Evolutionary conservation across 805 yeast genomes (phyloP), one percentile per base, ranked within the genome.

Genomic region (Millerozyma miso): DNA sequence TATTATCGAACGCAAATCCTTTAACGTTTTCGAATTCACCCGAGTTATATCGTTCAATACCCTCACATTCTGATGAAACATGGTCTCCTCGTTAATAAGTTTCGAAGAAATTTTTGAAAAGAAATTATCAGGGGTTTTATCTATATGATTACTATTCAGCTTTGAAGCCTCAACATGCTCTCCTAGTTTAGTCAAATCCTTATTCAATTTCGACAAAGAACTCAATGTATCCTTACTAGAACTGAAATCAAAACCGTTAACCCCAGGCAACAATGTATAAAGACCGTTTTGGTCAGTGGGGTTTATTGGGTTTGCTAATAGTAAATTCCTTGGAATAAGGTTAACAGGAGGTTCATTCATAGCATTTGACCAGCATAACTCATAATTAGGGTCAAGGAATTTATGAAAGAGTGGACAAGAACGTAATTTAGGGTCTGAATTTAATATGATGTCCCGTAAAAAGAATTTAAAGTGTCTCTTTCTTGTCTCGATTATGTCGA

Each of bases 221-320:
- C 60, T 56, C 29, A 67, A 50, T 44, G 60, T 64, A 41, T 64
- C 71, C 4, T 54, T 49, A 32, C 51, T 48, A 18, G 64, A 54
- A 43, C 50, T 54, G 42, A 64, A 60, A 20, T 67, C 71, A 42
- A 63, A 67, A 5, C 73, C 71, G 39, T 62, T 58, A 3, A 70
- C 62, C 19, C 65, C 53, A 1, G 83, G 82, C 14, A 79, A 51
- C 36, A 74, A 69, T 7, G 73, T 53, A 42, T 77, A 73, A 39
- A 77, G 67, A 2, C 83, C 81, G 52, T 76, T 77, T 31, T 76
- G 81, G 40, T 69, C 73, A 0, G 74, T 65, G 3, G 83, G 80
- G 45, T 74, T 58, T 31, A 69, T 52, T 1, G 81, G 79, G 26
- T 78, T 76, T 3, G 77, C 72, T 14, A 78, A 58, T 16, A 78